Conservation (phyloP, 2,329 filamentous ascomycete genomes). For the Penicillium sp. region DNA sequence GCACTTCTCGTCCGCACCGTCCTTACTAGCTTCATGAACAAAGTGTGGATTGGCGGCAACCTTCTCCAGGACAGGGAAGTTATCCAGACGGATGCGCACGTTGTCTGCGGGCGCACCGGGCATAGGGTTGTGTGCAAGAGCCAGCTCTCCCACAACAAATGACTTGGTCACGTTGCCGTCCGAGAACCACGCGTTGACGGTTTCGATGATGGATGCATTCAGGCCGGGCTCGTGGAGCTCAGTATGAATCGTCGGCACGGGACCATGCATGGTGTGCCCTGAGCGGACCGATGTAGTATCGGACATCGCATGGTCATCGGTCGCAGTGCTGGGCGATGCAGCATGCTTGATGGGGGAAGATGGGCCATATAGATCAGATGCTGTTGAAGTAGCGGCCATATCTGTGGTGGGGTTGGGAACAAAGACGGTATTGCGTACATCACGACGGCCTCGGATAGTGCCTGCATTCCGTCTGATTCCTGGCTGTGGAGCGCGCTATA, state of each 20-base stretch:
- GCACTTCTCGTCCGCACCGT: constrained; percentile 57
- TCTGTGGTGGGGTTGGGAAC: constrained; percentile 57
- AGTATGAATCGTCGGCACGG: constrained; percentile 73
- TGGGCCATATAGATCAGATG: constrained; percentile 30
- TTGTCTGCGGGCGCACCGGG: constrained; percentile 41
- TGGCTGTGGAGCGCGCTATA: constrained; percentile 48
- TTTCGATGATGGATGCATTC: constrained; percentile 88
- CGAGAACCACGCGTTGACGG: constrained; percentile 81
- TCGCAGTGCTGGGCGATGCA: constrained; percentile 54
- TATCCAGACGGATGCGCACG: constrained; percentile 79
- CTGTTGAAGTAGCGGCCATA: constrained; percentile 29
- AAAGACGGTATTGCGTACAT: constrained; percentile 90
- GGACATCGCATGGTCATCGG: constrained; percentile 69
- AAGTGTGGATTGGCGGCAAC: constrained; percentile 94
- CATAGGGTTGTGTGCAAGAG: constrained; percentile 71
- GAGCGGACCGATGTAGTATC: constrained; percentile 93
- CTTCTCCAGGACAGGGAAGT: constrained; percentile 83
- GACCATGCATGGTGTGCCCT: constrained; percentile 71
- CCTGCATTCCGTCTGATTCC: constrained; percentile 67
- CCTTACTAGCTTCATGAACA: constrained; percentile 61
- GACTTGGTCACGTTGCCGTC: constrained; percentile 69
- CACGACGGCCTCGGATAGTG: constrained; percentile 82
- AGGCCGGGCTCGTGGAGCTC: constrained; percentile 79
- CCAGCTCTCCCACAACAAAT: constrained; percentile 83
- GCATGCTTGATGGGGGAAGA: constrained; percentile 42